These are phyloP conservation scores for Rhizopus delemar DNA, from an alignment of 371 early-diverging fungal species.

Conservation along the genomic window DNA sequence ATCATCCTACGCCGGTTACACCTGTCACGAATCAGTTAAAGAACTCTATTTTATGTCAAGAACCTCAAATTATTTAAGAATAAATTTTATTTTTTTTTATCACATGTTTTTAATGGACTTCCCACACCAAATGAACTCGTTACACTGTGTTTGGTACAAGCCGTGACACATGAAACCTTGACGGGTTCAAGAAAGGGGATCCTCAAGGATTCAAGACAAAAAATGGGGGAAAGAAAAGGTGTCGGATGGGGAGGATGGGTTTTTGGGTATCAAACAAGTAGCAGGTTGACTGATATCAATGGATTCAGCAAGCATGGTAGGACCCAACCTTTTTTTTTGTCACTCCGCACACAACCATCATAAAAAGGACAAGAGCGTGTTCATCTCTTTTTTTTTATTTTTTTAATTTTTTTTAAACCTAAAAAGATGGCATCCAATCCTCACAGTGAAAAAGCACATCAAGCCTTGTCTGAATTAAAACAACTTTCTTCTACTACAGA, in stretches of 20 bases:
- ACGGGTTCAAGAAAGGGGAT: too few species aligned
- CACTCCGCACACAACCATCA: neutral
- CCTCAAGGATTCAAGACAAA: too few species aligned
- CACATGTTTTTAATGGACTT: too few species aligned
- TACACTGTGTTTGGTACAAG: too few species aligned
- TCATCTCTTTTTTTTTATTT: neutral
- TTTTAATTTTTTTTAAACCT: constrained; percentile 3
- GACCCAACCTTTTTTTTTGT: neutral
- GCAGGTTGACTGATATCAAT: too few species aligned
- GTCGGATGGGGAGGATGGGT: too few species aligned
- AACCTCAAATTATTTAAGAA: constrained; percentile 21
- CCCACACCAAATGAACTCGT: too few species aligned
- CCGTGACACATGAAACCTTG: too few species aligned
- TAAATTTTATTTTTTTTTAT: constrained; percentile 5
- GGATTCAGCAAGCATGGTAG: too few species aligned
- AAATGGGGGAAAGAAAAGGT: too few species aligned
- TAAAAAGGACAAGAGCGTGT: too few species aligned
- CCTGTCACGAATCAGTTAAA: neutral
- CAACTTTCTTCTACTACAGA: constrained; percentile 22
- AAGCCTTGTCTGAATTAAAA: constrained; percentile 27
- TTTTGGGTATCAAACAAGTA: too few species aligned
- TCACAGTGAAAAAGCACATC: constrained; percentile 21
- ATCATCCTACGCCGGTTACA: constrained; percentile 2
- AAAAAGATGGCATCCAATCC: constrained; percentile 14
- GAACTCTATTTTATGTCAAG: constrained; percentile 23